Evolutionary conservation across 164 flowering plant genomes (phyloP).

Genomic region (Nelumbo lutea): DNA sequence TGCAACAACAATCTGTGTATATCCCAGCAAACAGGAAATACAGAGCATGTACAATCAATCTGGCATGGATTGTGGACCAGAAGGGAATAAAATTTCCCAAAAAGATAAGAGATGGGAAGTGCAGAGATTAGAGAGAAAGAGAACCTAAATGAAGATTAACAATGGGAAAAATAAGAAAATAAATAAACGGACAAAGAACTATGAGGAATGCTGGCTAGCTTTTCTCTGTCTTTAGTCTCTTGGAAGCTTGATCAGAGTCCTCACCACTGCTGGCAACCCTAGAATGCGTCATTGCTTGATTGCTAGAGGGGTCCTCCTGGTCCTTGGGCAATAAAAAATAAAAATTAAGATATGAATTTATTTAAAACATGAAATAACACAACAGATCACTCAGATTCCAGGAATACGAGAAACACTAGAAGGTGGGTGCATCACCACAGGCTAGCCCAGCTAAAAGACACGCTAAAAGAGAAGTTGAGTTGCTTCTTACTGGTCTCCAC

Average conservation of each 20-base stretch:
- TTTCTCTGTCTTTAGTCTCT: constrained; percentile 55
- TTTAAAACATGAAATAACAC: too few species aligned
- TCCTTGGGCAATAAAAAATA: constrained; percentile 19
- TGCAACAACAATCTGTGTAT: constrained; percentile 20
- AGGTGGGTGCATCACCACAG: too few species aligned
- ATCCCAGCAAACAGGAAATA: constrained; percentile 20
- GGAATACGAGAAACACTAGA: too few species aligned
- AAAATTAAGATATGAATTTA: background rate
- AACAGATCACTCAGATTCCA: too few species aligned
- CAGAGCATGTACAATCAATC: constrained; percentile 41
- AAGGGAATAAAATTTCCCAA: background rate
- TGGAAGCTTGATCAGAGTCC: constrained; percentile 52
- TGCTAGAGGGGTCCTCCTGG: constrained; percentile 32
- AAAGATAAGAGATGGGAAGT: background rate
- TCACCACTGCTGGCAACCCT: constrained; percentile 35
- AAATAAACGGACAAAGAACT: constrained; percentile 11
- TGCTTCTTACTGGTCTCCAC: too few species aligned
- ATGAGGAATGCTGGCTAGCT: constrained; percentile 23
- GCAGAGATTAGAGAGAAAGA: background rate
- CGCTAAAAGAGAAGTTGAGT: too few species aligned
- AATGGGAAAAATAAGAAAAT: constrained; percentile 28
- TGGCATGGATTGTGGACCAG: constrained; percentile 17
- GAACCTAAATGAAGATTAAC: background rate
- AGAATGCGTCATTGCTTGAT: constrained; percentile 33
- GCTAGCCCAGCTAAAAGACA: too few species aligned